Evolutionary conservation across 1,139 yeast species (phyloP), one percentile per base, ranked within the genome.

Genomic region (Suhomyces ambrosiae): DNA sequence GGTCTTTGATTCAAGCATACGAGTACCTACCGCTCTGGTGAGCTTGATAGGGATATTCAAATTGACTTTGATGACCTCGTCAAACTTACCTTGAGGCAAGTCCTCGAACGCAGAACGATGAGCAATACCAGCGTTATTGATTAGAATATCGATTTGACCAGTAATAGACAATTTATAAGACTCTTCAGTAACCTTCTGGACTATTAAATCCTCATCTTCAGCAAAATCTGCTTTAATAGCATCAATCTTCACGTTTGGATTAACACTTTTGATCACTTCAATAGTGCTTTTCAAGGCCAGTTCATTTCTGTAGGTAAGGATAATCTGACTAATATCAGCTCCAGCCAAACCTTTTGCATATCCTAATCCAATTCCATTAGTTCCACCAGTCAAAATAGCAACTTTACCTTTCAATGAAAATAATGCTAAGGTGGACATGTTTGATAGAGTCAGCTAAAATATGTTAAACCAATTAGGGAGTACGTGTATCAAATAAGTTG

Each of bases 101-200:
- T 54, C 57, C 18, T 61, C 65, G 17, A 70, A 61, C 2, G 64
- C 58, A 17, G 52, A 55, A 17, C 77, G 58, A 32, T 54, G 45
- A 31, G 65, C 64, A 40, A 76, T 70, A 8, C 84, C 84, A 6
- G 82, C 83, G 49, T 78, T 76, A 50, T 77, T 78, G 46, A 79
- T 54, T 58, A 80, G 63, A 10, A 77, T 68, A 49, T 77, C 79
- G 40, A 77, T 64, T 23, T 57, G 52, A 1, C 62, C 68, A 25
- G 55, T 57, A 11, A 17, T 17, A 5, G 41, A 26, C 21, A 24
- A 14, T 23, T 29, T 30, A 16, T 37, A 37, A 3, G 40, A 30
- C 19, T 37, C 33, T 9, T 32, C 33, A 3, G 38, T 40, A 25
- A 50, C 44, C 11, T 16, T 32, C 11, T 25, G 34, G 12, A 35